Base-by-base conservation (phyloP, 1,284 basidiomycete species). In the Irpex sp. region DNA sequence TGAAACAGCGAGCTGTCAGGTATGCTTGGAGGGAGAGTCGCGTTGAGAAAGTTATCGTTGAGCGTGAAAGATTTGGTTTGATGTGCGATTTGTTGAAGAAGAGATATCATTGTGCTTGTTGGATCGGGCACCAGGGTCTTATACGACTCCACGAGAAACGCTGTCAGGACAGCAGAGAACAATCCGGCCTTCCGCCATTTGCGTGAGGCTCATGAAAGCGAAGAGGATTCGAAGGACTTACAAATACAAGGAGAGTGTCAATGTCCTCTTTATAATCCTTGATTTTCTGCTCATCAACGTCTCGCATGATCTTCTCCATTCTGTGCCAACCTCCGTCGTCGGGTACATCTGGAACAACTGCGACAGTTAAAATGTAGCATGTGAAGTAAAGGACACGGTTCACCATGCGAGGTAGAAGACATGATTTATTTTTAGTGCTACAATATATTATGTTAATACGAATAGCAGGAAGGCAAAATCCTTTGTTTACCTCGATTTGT, bases 221-320 rank as follows among this genome's bases (percentile, higher is more conserved):
- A 26, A 26, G 26, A 26, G 26, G 8, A 7, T 26, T 21, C 2
- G 9, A 44, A 26, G 26, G 17, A 61, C 64, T 59, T 31, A 65
- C 64, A 19, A 65, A 65, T 13, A 59, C 58, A 5, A 65, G 36
- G 5, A 65, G 36, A 2, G 64, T 62, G 49, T 65, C 64, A 49
- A 65, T 59, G 38, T 65, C 64, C n/a, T 65, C 64, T 40, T 62
- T 62, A 38, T 40, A 59, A 26, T 56, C 34, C 19, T 26, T 19
- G 15, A 62, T 52, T 44, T 59, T 61, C 3, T 57, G 59, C 49
- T 58, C 56, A 21, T 64, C 63, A 6, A 58, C 9, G n/a, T 52
- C 59, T 13, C 47, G 38, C 13, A 64, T 19, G 17, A 55, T 58
- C 31, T 38, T 47, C 5, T 52, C 55, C 54, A 64, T 57, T n/a